Base-by-base conservation (phyloP, 2,329 filamentous ascomycete species). In the Claviceps citrina region DNA sequence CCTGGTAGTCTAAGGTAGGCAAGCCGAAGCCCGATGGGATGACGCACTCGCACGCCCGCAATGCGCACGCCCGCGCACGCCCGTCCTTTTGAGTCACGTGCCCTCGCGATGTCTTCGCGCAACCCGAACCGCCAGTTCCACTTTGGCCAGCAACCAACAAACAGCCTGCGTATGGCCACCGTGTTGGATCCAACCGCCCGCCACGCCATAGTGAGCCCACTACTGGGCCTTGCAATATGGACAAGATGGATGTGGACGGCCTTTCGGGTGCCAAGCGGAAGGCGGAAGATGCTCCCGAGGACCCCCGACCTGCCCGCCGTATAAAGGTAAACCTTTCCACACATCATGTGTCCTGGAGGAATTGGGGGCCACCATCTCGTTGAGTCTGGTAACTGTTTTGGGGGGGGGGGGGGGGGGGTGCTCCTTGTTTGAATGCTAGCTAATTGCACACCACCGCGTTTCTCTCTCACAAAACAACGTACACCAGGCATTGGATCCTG, bases 401-500 rank as follows among this genome's bases (percentile, higher is more conserved):
- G n/a, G n/a, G n/a, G n/a, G n/a, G n/a, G n/a, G n/a, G n/a, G n/a
- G n/a, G n/a, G n/a, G n/a, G n/a, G n/a, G n/a, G n/a, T n/a, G n/a
- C n/a, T n/a, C n/a, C n/a, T n/a, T n/a, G n/a, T n/a, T n/a, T 24
- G 36, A 25, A 15, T 3, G 25, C 20, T 24, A 18, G 24, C 31
- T 33, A 43, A 32, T 32, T 28, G 6, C n/a, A 13, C 15, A 16
- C 10, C 31, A 24, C 12, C 31, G 8, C 31, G 8, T 32, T 12
- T 32, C 15, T 5, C 22, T 16, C 13, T 12, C 8, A 4, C 13
- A 7, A 20, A 26, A 27, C 7, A 32, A 32, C 12, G 20, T 12
- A 2, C 3, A 27, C 12, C 37, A 93, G 78, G 82, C 89, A 12
- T 72, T 98, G 20, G 84, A 93, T 53, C 78, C 83, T 46, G 81